phyloP scores from a whole-genome alignment of 2,329 filamentous ascomycete species.

The Chlorencoelia australis region DNA sequence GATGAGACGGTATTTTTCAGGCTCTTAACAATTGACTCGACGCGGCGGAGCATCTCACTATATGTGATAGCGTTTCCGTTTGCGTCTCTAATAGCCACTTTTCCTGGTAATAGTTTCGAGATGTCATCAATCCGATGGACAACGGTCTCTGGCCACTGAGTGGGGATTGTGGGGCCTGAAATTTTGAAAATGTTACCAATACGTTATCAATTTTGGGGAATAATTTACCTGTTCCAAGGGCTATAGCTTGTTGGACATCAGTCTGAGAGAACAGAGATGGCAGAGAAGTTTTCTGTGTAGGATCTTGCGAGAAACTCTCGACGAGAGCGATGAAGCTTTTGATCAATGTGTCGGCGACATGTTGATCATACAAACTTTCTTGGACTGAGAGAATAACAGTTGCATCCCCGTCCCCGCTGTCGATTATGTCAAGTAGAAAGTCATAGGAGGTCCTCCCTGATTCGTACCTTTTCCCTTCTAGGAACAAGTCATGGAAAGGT shows the following conservation, averaged over 20 bases:
- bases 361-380: background rate
- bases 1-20: background rate
- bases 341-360: background rate
- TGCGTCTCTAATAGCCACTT: background rate
- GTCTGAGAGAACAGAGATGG: background rate
- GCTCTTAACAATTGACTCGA: background rate
- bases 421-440: background rate
- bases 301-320: background rate
- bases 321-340: background rate
- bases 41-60: background rate
- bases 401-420: background rate
- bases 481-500: constrained; percentile 19
- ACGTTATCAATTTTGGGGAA: too few species aligned
- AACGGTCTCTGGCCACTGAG: constrained; percentile 2
- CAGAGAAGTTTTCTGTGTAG: background rate
- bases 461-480: constrained; percentile 11
- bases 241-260: background rate
- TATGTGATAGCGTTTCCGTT: background rate
- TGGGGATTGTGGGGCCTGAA: background rate
- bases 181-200: too few species aligned
- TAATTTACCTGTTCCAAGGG: background rate
- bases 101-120: background rate
- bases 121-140: background rate
- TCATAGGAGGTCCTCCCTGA: constrained; percentile 10
- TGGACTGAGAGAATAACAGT: background rate